Evolutionary conservation across 176 grass and related monocot genomes (phyloP).

Genomic region (Echinochloa phyllopogon): DNA sequence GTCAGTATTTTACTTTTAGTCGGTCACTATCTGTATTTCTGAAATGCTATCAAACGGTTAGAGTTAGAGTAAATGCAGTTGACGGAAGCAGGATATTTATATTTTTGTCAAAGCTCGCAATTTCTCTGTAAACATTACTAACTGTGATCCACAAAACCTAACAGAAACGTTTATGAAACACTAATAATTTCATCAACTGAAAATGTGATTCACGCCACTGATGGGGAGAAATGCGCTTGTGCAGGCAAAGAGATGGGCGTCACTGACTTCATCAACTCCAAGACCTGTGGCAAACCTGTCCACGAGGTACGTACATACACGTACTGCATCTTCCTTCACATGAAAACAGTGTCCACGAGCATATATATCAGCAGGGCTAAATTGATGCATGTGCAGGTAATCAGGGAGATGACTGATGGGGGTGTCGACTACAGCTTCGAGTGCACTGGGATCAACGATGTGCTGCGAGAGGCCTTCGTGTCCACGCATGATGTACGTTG

Average conservation of each 20-base stretch:
- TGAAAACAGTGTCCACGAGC: neutral
- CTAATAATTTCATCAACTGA: no score
- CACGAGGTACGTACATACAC: constrained; percentile 67
- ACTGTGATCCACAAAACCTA: no score
- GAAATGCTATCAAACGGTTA: no score
- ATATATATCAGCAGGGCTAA: neutral
- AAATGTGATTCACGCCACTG: no score
- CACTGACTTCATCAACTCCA: constrained; percentile 73
- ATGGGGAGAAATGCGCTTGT: neutral
- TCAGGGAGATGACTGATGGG: constrained; percentile 79
- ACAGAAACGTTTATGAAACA: no score
- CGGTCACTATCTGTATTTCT: no score
- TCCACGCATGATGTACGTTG: constrained; percentile 74
- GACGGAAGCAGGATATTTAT: no score
- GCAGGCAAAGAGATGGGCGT: constrained; percentile 85
- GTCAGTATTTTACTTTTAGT: no score
- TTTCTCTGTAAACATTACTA: no score
- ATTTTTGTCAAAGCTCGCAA: no score
- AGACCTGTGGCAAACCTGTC: constrained; percentile 46
- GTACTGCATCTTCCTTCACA: no score
- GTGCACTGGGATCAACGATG: constrained; percentile 68
- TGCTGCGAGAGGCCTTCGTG: constrained; percentile 75
- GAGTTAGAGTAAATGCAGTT: no score
- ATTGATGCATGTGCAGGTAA: constrained; percentile 36
- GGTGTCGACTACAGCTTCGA: constrained; percentile 94